Evolutionary conservation across 2,329 filamentous ascomycete species (phyloP), one percentile per base, ranked within the genome.

Genomic region (Sporothrix luriei): DNA sequence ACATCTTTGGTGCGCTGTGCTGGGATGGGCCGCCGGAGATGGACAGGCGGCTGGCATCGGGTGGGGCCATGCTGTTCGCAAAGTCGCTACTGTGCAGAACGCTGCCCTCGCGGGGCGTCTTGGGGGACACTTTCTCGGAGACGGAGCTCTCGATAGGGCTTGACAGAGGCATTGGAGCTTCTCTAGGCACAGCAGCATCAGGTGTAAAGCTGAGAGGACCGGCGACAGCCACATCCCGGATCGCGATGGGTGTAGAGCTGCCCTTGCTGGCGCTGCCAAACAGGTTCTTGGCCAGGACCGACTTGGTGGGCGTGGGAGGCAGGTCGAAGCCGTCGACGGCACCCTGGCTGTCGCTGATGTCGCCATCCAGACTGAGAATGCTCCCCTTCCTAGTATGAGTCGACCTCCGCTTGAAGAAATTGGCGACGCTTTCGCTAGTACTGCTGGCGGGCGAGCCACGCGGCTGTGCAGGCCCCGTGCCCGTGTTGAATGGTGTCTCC

Each of bases 221-320:
- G 33, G n/a, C 46, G 19, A 54, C 38, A 40, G 46, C 40, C 3
- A 66, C 6, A 24, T 72, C 64, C 7, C 74, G 75, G 5, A 61
- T 24, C 14, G 74, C 72, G 14, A 74, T 70, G 1, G 75, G 75
- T 0, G 73, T 74, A 7, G 73, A 68, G 10, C 33, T 51, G 29
- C 51, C 66, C 51, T 68, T 70, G 68, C 14, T 66, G 4, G 48
- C 72, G 26, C 74, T 74, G 2, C 75, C 74, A 49, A 77, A 70
- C 9, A 74, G 49, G 19, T 75, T 77, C 71, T 85, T 75, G 79
- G 81, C 52, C 78, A 81, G 69, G 80, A 80, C 71, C 77, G 81
- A 73, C 88, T 97, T 98, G 0, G 95, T 98, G 0, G 95, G 95
- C 1, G 95, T 99, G 0, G 94, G 94, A n/a, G 94, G 94, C 70